These are phyloP conservation scores for Suhomyces terraborum DNA, from an alignment of 1,139 yeast species.

Conservation along the genomic window DNA sequence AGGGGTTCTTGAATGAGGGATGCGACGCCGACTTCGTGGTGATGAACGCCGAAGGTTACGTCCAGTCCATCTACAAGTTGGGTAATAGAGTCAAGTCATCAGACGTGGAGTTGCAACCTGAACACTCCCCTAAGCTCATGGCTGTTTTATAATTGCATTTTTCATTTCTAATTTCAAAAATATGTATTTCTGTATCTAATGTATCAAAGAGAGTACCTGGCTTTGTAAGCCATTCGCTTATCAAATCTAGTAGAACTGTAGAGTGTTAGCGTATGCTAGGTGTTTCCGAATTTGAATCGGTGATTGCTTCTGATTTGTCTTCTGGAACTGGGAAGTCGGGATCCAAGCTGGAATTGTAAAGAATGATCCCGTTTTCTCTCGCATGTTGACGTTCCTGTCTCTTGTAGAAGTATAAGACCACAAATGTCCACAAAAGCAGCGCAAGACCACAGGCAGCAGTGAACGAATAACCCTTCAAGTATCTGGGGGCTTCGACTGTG, in stretches of 20 bases:
- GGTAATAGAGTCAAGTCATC: constrained; percentile 37
- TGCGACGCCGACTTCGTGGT: constrained; percentile 64
- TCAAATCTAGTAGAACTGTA: too few species aligned
- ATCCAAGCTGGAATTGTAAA: constrained; percentile 12
- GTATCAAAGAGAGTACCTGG: constrained; percentile 3
- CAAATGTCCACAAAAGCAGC: constrained; percentile 52
- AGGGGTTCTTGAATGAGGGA: constrained; percentile 56
- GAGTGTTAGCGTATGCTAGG: neutral
- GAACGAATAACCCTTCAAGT: constrained; percentile 48
- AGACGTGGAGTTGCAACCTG: constrained; percentile 15
- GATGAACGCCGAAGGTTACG: constrained; percentile 46
- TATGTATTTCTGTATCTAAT: neutral
- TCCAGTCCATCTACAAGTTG: constrained; percentile 53
- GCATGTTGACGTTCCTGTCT: constrained; percentile 55
- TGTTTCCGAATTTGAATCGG: neutral
- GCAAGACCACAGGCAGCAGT: constrained; percentile 55
- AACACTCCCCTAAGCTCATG: constrained; percentile 11
- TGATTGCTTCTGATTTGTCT: neutral
- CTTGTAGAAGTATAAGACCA: constrained; percentile 58
- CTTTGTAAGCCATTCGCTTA: neutral
- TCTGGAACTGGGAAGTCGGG: constrained; percentile 8
- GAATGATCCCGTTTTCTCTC: constrained; percentile 39
- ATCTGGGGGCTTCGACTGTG: constrained; percentile 53
- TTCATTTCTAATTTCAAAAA: constrained; percentile 6
- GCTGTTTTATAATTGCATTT: constrained; percentile 15